These are phyloP conservation scores for Claviceps sp. DNA, from an alignment of 2,329 filamentous ascomycete genomes.

Conservation along the genomic window DNA sequence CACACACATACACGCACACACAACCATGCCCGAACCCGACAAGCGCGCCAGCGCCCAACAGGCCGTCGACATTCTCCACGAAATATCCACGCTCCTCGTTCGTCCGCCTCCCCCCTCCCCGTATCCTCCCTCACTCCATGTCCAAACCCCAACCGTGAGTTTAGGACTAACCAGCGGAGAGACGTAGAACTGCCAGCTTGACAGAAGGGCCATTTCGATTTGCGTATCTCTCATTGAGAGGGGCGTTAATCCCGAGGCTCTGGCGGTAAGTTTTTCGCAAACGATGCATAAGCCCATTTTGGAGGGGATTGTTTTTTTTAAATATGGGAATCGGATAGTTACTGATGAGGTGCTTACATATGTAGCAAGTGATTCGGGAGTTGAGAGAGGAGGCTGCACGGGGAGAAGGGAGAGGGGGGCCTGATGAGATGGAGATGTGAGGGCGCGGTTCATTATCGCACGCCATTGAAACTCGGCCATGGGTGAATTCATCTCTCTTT, in stretches of 20 bases:
- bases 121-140: neutral
- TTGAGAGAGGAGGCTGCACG: constrained; percentile 42
- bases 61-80: constrained; percentile 69
- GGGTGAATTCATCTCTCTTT: too few relatives aligned
- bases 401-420: constrained; percentile 21
- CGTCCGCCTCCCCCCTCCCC: constrained; percentile 16
- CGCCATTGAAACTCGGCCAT: too few relatives aligned
- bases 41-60: constrained; percentile 70
- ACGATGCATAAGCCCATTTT: neutral
- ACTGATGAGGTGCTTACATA: neutral
- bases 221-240: constrained; percentile 97
- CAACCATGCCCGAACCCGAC: constrained; percentile 34
- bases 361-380: constrained; percentile 46
- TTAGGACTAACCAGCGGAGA: too few relatives aligned
- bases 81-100: constrained; percentile 83
- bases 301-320: neutral
- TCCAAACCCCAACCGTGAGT: too few relatives aligned
- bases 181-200: constrained; percentile 76
- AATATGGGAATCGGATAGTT: too few relatives aligned
- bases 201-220: constrained; percentile 79
- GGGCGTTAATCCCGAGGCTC: constrained; percentile 86
- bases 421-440: neutral
- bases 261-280: constrained; percentile 53
- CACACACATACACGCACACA: neutral
- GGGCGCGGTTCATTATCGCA: too few relatives aligned